A percentile compares a stretch with the other conserved stretches of the same genome.
These are phyloP conservation scores for Trichoderma sp. DNA, from an alignment of 2,329 filamentous ascomycete species.

Conservation along the genomic window DNA sequence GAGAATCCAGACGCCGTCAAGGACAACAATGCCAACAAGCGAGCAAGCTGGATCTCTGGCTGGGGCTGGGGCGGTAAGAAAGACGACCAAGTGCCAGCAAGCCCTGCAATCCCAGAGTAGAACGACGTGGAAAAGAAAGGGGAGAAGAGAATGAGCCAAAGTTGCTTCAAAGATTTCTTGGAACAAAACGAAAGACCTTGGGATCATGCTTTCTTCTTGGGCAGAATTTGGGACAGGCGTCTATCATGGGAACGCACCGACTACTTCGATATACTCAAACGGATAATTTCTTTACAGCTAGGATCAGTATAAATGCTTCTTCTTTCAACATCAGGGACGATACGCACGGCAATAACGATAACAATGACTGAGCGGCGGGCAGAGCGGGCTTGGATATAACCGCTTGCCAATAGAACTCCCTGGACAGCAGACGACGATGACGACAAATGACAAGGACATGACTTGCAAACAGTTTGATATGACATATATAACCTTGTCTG, in stretches of 20 bases:
- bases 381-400: slow-evolving; percentile 20
- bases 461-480: slow-evolving; percentile 26
- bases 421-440: slow-evolving; percentile 25
- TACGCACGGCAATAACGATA: slow-evolving; percentile 25
- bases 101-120: slow-evolving; percentile 43
- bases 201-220: slow-evolving; percentile 7
- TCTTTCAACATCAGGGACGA: slow-evolving; percentile 21
- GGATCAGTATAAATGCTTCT: slow-evolving; percentile 23
- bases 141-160: slow-evolving; percentile 16
- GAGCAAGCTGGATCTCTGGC: slow-evolving; percentile 65
- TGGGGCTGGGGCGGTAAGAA: slow-evolving; percentile 57
- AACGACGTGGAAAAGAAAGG: background rate
- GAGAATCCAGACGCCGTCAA: slow-evolving; percentile 63
- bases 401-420: slow-evolving; percentile 7
- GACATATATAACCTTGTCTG: slow-evolving; percentile 19
- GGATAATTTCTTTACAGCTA: slow-evolving; percentile 22
- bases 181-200: slow-evolving; percentile 3
- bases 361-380: slow-evolving; percentile 18
- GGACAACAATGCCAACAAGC: slow-evolving; percentile 60
- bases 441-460: slow-evolving; percentile 22
- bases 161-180: slow-evolving; percentile 3
- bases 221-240: slow-evolving; percentile 16
- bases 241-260: slow-evolving; percentile 20
- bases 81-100: slow-evolving; percentile 46
- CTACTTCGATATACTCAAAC: slow-evolving; percentile 22